Evolutionary conservation across 2,329 filamentous ascomycete genomes (phyloP).

Genomic region (Colletotrichum plurivorum): DNA sequence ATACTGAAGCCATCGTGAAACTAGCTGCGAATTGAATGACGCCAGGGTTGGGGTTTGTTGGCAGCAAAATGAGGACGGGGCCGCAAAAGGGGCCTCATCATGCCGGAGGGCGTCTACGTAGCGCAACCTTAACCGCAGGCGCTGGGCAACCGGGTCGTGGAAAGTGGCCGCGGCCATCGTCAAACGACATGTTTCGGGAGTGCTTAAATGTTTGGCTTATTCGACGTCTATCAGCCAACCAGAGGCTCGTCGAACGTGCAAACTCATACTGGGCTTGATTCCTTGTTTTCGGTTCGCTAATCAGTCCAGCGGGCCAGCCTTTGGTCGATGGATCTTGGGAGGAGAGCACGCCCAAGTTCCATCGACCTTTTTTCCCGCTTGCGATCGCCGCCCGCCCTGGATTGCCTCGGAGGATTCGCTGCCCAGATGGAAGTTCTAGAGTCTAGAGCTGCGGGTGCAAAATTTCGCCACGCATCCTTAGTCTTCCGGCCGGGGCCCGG

Average conservation of each 20-base stretch:
- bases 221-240: conserved; percentile 23
- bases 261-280: background rate
- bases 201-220: conserved; percentile 3
- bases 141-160: conserved; percentile 23
- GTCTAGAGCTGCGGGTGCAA: conserved; percentile 7
- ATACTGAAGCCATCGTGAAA: conserved; percentile 25
- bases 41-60: conserved; percentile 9
- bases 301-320: background rate
- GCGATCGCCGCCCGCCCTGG: background rate
- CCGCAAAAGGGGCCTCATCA: conserved; percentile 8
- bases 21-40: conserved; percentile 9
- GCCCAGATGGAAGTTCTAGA: background rate
- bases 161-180: conserved; percentile 27
- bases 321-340: background rate
- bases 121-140: conserved; percentile 12
- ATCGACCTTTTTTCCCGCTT: background rate
- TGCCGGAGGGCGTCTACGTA: conserved; percentile 27
- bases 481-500: conserved; percentile 1
- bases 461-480: conserved; percentile 4
- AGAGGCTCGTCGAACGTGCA: background rate
- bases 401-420: conserved; percentile 6
- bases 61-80: background rate
- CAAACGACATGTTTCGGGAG: conserved; percentile 32
- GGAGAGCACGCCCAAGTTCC: conserved; percentile 5
- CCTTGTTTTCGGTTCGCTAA: conserved; percentile 8